These are phyloP conservation scores for Naganishia antarctica DNA, from an alignment of 768 basidiomycete genomes.

Conservation along the genomic window DNA sequence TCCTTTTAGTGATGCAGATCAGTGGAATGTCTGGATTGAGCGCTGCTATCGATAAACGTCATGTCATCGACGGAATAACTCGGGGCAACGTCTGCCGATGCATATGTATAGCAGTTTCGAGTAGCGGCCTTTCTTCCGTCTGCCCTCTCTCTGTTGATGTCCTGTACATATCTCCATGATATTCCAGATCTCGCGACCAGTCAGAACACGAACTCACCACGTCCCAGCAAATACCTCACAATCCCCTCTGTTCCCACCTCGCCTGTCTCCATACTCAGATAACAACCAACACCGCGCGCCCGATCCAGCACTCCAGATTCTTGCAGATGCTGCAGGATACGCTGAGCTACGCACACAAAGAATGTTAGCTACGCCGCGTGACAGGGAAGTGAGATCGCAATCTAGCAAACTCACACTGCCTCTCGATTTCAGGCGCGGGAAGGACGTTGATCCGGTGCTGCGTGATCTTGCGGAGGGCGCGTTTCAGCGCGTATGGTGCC, in stretches of 20 bases:
- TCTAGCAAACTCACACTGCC: constrained; percentile 16
- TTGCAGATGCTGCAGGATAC: not conserved
- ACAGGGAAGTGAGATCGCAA: not conserved
- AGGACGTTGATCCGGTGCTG: constrained; percentile 3
- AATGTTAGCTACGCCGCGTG: not conserved
- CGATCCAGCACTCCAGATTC: constrained; percentile 15
- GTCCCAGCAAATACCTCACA: constrained; percentile 11
- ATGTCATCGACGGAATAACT: too few species aligned
- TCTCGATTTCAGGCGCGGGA: constrained; percentile 1
- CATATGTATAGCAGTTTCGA: too few species aligned
- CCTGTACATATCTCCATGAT: too few species aligned
- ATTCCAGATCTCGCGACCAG: too few species aligned
- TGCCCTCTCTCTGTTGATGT: too few species aligned
- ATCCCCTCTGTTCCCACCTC: constrained; percentile 23
- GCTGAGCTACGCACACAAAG: constrained; percentile 19
- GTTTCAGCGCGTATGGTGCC: constrained; percentile 10
- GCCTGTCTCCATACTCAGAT: constrained; percentile 26
- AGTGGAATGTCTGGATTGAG: not conserved
- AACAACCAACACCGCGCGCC: constrained; percentile 20
- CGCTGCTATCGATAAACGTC: too few species aligned
- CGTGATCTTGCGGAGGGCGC: constrained; percentile 19
- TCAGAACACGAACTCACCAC: constrained; percentile 17
- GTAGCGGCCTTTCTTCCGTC: too few species aligned
- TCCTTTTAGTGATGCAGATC: not conserved
- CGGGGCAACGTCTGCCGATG: too few species aligned